phyloP scores from a whole-genome alignment of 2,329 filamentous ascomycete genomes.

The Aspergillus tanneri region DNA sequence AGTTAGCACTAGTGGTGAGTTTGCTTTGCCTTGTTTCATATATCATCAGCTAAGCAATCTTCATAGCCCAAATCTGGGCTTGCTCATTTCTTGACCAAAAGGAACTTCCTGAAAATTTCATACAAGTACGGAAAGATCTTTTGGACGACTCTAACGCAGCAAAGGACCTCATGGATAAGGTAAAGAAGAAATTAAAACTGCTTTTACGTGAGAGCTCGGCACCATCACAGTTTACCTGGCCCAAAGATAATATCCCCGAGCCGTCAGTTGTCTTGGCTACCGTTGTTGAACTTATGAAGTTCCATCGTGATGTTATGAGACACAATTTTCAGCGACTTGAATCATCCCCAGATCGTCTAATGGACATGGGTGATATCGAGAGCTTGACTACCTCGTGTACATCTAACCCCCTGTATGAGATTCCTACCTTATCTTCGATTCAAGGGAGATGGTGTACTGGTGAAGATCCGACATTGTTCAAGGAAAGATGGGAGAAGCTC shows the following conservation, averaged over 20 bases:
- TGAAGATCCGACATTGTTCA: constrained; percentile 91
- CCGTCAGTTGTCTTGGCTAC: constrained; percentile 88
- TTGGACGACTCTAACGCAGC: constrained; percentile 97
- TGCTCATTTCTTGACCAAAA: constrained; percentile 84
- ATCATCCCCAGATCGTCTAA: constrained; percentile 41
- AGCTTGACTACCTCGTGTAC: constrained; percentile 16
- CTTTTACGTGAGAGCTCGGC: constrained; percentile 89
- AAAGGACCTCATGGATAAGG: constrained; percentile 99
- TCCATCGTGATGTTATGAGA: constrained; percentile 91
- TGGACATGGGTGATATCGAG: not conserved
- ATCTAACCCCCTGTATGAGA: constrained; percentile 24
- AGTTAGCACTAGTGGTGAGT: constrained; percentile 75
- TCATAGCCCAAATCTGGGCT: constrained; percentile 83
- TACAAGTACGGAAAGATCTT: constrained; percentile 88
- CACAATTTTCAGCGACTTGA: constrained; percentile 84
- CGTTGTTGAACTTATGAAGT: constrained; percentile 96
- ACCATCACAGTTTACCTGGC: constrained; percentile 97
- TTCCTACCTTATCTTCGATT: constrained; percentile 65
- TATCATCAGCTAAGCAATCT: constrained; percentile 13
- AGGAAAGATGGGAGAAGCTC: constrained; percentile 96
- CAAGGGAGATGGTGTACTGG: constrained; percentile 95
- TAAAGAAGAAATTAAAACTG: constrained; percentile 98
- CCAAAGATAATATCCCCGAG: constrained; percentile 84
- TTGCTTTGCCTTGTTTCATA: constrained; percentile 1
- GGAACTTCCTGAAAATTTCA: constrained; percentile 79